These are phyloP conservation scores for Cryptosporidium meleagridis DNA, from an alignment of 169 alveolate genomes.

Conservation along the genomic window DNA sequence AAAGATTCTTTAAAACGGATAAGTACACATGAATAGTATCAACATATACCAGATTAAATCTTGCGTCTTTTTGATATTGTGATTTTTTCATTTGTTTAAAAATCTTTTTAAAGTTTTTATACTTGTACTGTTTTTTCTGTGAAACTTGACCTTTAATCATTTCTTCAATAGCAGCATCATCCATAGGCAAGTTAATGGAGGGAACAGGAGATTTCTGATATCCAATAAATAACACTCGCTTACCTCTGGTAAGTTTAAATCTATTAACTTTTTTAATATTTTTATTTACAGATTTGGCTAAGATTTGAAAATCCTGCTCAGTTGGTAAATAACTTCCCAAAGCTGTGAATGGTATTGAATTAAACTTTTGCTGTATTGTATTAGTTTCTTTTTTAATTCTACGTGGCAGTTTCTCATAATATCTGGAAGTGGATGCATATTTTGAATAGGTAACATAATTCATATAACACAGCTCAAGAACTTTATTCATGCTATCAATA, in stretches of 20 bases:
- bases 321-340: conserved; percentile 71
- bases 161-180: conserved; percentile 39
- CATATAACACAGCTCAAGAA: conserved; percentile 29
- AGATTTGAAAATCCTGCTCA: conserved; percentile 28
- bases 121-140: conserved; percentile 47
- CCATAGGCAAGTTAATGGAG: conserved; percentile 41
- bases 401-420: conserved; percentile 48
- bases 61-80: conserved; percentile 41
- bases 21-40: conserved; percentile 16
- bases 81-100: conserved; percentile 58
- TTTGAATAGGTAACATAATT: conserved; percentile 37
- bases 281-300: conserved; percentile 25
- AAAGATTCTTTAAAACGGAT: conserved; percentile 45
- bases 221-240: conserved; percentile 48
- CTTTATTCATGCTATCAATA: conserved; percentile 58
- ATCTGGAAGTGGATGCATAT: conserved; percentile 58
- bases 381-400: conserved; percentile 56
- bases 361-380: conserved; percentile 58
- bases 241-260: conserved; percentile 47
- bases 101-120: conserved; percentile 28
- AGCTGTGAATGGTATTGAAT: conserved; percentile 61
- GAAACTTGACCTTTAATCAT: conserved; percentile 44
- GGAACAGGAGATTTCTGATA: conserved; percentile 53
- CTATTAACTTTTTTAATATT: conserved; percentile 5
- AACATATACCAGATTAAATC: conserved; percentile 40